Base-by-base conservation (phyloP, 352 stramenopile species). In the Globisporangium cystogenes region DNA sequence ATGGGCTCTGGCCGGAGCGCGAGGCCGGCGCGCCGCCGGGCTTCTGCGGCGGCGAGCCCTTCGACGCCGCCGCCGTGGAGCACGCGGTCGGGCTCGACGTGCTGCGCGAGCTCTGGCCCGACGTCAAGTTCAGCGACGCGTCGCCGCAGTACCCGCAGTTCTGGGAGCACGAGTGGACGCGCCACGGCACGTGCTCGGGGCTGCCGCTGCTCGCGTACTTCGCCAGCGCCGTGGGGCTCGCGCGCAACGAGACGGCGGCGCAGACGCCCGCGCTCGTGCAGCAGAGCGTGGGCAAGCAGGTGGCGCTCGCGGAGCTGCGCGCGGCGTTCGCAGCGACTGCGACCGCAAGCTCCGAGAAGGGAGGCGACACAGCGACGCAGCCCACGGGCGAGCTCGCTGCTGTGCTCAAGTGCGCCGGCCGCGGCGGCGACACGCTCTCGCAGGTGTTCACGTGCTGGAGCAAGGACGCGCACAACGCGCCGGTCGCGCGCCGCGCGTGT, bases 161-260 rank as follows among this genome's bases (percentile, higher is more conserved):
- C 57, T 98, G 91, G 91, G 74, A 83, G 53, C 93, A 98, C 64
- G 93, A 98, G 64, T 98, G 93, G 93, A 86, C 64, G 21, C 92
- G 94, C 48, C 93, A 98, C 60, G 93, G 93, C 29, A 97, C 93
- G 44, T 98, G 93, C 72, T 94, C 86, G 12, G 87, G 87, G 0
- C 70, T 98, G 7, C 54, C 64, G 21, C 82, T 97, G 65, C 57
- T 84, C 36, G 69, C 73, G 33, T 97, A 96, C 70, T 97, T 97
- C 67, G 59, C 63, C 29, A 44, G 72, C 24, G 87, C 87, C 15
- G 65, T 97, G n/a, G 67, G 84, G 36, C 70, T 95, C 59, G 70
- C 93, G 20, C 72, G 68, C 57, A 90, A 95, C 51, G 80, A 70
- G 54, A 81, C 80, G 46, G 76, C 67, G 2, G 76, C 67, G 2